phyloP scores from a whole-genome alignment of 2,329 filamentous ascomycete species.

The Trichoderma gracile region DNA sequence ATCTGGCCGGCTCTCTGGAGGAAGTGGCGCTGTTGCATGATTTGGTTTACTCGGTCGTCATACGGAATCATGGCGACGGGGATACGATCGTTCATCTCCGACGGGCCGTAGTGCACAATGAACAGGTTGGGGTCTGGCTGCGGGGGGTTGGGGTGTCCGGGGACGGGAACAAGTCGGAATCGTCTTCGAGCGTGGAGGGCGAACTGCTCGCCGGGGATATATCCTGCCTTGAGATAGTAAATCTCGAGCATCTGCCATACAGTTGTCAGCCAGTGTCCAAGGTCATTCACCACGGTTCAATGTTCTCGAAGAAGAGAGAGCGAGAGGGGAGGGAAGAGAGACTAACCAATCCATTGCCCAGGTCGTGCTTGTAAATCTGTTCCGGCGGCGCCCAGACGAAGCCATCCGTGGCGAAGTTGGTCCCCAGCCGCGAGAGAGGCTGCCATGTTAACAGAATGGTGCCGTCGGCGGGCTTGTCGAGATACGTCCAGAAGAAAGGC shows the following conservation, averaged over 20 bases:
- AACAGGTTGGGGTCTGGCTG: constrained; percentile 80
- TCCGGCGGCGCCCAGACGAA: constrained; percentile 88
- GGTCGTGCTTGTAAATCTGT: constrained; percentile 71
- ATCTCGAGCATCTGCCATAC: constrained; percentile 78
- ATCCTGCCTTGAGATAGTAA: constrained; percentile 79
- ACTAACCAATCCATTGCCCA: constrained; percentile 61
- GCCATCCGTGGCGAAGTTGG: constrained; percentile 84
- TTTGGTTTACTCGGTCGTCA: constrained; percentile 59
- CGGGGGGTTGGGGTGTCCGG: constrained; percentile 67
- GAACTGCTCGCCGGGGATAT: constrained; percentile 70
- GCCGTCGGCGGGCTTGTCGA: constrained; percentile 79
- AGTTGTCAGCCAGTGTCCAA: background rate
- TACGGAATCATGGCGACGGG: constrained; percentile 67
- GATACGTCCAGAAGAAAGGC: constrained; percentile 90
- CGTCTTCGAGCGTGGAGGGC: constrained; percentile 78
- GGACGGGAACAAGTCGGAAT: constrained; percentile 78
- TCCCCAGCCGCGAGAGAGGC: constrained; percentile 67
- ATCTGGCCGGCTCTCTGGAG: constrained; percentile 77
- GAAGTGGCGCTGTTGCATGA: constrained; percentile 62
- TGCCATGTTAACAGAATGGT: constrained; percentile 88
- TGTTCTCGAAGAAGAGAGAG: background rate
- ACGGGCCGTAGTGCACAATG: constrained; percentile 85
- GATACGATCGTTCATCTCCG: constrained; percentile 72
- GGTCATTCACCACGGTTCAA: background rate
- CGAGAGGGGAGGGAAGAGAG: constrained; percentile 4